A percentile compares a stretch with the other conserved stretches of the same genome.
Conservation (phyloP, 805 yeast genomes). For the Candida ficus region DNA sequence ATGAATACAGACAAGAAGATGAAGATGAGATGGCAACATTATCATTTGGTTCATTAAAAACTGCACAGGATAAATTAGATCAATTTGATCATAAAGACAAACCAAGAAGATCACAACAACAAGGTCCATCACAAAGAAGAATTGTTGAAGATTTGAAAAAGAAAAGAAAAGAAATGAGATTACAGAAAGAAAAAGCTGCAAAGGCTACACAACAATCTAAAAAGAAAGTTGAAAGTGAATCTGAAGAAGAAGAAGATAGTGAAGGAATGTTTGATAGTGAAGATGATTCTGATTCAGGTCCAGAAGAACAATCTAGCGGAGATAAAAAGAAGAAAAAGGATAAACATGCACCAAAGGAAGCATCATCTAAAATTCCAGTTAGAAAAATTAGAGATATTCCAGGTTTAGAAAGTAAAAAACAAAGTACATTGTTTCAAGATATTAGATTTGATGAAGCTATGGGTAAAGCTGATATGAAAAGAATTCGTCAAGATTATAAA, state of each 20-base stretch:
- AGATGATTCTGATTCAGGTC: constrained; percentile 24
- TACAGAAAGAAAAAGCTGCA: background rate
- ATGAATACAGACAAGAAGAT: constrained; percentile 18
- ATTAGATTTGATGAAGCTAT: constrained; percentile 87
- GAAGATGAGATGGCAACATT: constrained; percentile 42
- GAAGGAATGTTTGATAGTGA: constrained; percentile 36
- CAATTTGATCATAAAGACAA: constrained; percentile 12
- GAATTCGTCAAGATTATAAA: constrained; percentile 70
- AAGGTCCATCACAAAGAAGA: background rate
- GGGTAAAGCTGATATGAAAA: constrained; percentile 71
- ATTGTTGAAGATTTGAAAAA: background rate
- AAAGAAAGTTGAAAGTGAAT: background rate
- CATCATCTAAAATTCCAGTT: constrained; percentile 69
- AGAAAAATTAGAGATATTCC: constrained; percentile 69
- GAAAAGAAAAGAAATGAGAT: constrained; percentile 1
- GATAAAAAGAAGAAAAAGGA: constrained; percentile 32
- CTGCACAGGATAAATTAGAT: constrained; percentile 46
- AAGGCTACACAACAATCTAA: too few relatives aligned
- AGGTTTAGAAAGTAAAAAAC: constrained; percentile 43
- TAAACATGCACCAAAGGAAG: constrained; percentile 87
- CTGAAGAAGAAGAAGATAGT: constrained; percentile 1
- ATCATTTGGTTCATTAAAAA: constrained; percentile 62
- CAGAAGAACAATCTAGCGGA: constrained; percentile 11
- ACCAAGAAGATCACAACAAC: background rate
- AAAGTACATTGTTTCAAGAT: constrained; percentile 55